Base-by-base conservation (phyloP, 441 rosid genomes). In the Gossypium aridum region DNA sequence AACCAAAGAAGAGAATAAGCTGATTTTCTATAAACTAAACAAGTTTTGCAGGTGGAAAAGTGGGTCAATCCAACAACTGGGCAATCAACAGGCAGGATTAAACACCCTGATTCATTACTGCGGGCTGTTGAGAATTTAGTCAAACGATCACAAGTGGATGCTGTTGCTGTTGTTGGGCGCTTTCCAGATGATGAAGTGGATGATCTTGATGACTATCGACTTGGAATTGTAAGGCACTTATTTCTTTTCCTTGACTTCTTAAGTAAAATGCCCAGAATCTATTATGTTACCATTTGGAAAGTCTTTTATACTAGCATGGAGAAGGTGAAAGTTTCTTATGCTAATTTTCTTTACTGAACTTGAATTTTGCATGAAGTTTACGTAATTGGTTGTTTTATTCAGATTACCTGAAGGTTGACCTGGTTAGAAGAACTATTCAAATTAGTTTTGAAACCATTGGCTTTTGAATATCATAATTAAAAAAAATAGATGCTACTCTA, bases 21-120 rank as follows among this genome's bases (percentile, higher is more conserved):
- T 57, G 55, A 71, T 54, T 26, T 28, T 53, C 17, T 5, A 34
- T 28, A 66, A 68, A 55, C 16, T 63, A 13, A 47, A 66, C 72
- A 61, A 28, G 45, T 72, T 74, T 67, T 66, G 60, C 81, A 87
- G 89, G 89, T 87, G 66, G 89, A 83, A 68, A 87, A 87, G 79
- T 89, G 91, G 88, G 75, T 89, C 20, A 85, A 87, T 77, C 82
- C 85, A 10, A 80, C 76, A 71, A 86, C 77, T 57, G 87, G 93
- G 28, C 86, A 89, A 74, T 89, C 93, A 74, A 87, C 90, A 14
- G 93, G 88, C 57, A 83, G 88, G 77, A 86, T 89, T 62, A 87
- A 79, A 76, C 87, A 85, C 73, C 91, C 91, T 71, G 83, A 63
- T 14, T 79, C 90, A 2, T 76, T 86, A 26, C 65, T 89, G 75